Percentiles rank a stretch among this genome's conserved stretches.
Conservation (phyloP, 768 basidiomycete genomes). For the Amanita exitialis region DNA sequence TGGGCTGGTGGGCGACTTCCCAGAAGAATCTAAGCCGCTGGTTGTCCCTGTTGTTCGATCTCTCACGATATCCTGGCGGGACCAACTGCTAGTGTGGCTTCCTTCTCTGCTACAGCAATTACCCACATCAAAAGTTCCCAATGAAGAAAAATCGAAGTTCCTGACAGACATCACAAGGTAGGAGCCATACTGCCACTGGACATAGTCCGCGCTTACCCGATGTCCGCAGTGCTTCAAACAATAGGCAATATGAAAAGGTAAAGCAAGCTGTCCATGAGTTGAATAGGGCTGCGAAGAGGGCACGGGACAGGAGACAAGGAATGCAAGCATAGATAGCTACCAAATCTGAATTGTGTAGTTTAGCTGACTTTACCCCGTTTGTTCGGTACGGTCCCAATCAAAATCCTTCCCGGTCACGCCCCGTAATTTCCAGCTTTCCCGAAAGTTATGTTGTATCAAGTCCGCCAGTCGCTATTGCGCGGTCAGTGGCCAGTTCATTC, state of each 20-base stretch:
- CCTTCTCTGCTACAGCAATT: slow-evolving; percentile 63
- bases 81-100: slow-evolving; percentile 64
- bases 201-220: slow-evolving; percentile 8
- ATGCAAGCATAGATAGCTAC: slow-evolving; percentile 20
- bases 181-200: slow-evolving; percentile 18
- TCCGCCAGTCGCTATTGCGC: slow-evolving; percentile 44
- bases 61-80: slow-evolving; percentile 56
- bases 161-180: slow-evolving; percentile 67
- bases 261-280: slow-evolving; percentile 68
- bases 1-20: slow-evolving; percentile 82
- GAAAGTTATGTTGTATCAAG: slow-evolving; percentile 46
- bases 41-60: slow-evolving; percentile 75
- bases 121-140: slow-evolving; percentile 48
- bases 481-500: slow-evolving; percentile 26
- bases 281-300: slow-evolving; percentile 66
- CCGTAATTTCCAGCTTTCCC: not conserved
- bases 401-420: not conserved
- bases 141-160: slow-evolving; percentile 61
- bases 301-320: slow-evolving; percentile 50
- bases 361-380: not conserved
- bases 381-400: not conserved
- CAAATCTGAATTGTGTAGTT: not conserved
- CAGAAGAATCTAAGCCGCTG: slow-evolving; percentile 67
- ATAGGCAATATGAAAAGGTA: slow-evolving; percentile 65
- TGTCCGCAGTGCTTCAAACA: slow-evolving; percentile 47